Evolutionary conservation across 2,329 filamentous ascomycete species (phyloP).

Genomic region (Akanthomyces lecanii): DNA sequence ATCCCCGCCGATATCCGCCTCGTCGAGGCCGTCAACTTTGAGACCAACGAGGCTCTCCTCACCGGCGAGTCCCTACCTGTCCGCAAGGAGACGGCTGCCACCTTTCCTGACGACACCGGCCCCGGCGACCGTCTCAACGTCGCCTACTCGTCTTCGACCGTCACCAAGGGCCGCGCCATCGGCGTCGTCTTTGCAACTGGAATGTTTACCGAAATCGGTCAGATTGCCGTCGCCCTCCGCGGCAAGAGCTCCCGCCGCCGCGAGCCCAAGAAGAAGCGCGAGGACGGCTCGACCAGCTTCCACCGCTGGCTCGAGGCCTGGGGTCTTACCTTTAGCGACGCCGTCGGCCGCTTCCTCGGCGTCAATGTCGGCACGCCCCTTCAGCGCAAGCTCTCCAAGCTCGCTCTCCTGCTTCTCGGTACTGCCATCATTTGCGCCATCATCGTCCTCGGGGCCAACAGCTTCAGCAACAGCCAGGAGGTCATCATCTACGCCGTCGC

Average conservation of each 20-base stretch:
- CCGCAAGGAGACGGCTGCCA: slow-evolving; percentile 45
- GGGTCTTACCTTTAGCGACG: slow-evolving; percentile 33
- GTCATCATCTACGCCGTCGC: slow-evolving; percentile 43
- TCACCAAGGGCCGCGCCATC: slow-evolving; percentile 56
- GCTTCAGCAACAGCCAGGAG: slow-evolving; percentile 35
- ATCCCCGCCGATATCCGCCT: slow-evolving; percentile 56
- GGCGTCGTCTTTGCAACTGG: slow-evolving; percentile 60
- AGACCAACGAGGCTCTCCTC: slow-evolving; percentile 62
- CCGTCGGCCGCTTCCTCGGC: slow-evolving; percentile 44
- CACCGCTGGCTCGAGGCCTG: slow-evolving; percentile 34
- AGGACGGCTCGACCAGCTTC: slow-evolving; percentile 36
- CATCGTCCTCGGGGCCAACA: slow-evolving; percentile 42
- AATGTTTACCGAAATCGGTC: slow-evolving; percentile 59
- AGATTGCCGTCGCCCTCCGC: slow-evolving; percentile 49
- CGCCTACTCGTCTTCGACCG: slow-evolving; percentile 58
- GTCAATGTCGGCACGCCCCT: slow-evolving; percentile 60
- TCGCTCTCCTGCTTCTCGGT: slow-evolving; percentile 63
- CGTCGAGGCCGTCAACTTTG: slow-evolving; percentile 59
- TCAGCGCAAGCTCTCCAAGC: slow-evolving; percentile 64
- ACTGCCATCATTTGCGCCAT: slow-evolving; percentile 47
- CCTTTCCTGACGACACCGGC: slow-evolving; percentile 40
- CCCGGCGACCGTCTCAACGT: slow-evolving; percentile 58
- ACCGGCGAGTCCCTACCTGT: slow-evolving; percentile 62
- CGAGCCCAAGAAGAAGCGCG: slow-evolving; percentile 40
- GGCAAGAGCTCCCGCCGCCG: slow-evolving; percentile 33